Base-by-base conservation (phyloP, 78 protist genomes). In the Isochrysis galbana region DNA sequence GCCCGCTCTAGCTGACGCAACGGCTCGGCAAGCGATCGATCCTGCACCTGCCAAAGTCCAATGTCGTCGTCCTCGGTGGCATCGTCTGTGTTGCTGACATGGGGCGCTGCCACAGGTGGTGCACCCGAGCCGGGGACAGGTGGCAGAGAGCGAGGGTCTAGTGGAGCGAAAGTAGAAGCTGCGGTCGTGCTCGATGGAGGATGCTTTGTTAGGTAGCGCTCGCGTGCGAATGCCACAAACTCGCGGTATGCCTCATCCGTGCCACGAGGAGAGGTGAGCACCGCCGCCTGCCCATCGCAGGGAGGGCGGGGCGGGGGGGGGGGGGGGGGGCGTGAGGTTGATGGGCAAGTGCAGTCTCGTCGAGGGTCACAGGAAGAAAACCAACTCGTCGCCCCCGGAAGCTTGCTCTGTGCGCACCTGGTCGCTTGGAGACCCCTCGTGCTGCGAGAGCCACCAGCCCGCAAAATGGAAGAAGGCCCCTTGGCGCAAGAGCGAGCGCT, bases 401-500 rank as follows among this genome's bases (percentile, higher is more conserved):
- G n/a, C n/a, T n/a, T n/a, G n/a, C n/a, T n/a, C n/a, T n/a, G n/a
- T n/a, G n/a, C n/a, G n/a, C n/a, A n/a, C n/a, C n/a, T n/a, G 55
- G 55, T 80, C n/a, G 34, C 3, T 23, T 26, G 91, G 44, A 32
- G 38, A 34, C 54, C 34, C 77, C 41, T 38, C 82, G 61, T 72
- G 78, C 29, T 17, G 48, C n/a, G 23, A 23, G 22, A 44, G 55
- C 45, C 51, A 88, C 10, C 25, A 32, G n/a, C 61, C 25, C 26
- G 91, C 91, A 51, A 61, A 88, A 38, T 36, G 25, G 51, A 21
- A 61, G 48, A 88, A 55, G 83, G n/a, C 23, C 25, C 72, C 91
- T 21, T 72, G 10, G 0, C 39, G 45, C 34, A 55, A 25, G 17
- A 88, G 82, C 82, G 69, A 69, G 41, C 47, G 77, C 91, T 88